A percentile compares a stretch with the other conserved stretches of the same genome.
Conservation (phyloP, 495 filamentous ascomycete species). For the Hypoxylon lenormandii region DNA sequence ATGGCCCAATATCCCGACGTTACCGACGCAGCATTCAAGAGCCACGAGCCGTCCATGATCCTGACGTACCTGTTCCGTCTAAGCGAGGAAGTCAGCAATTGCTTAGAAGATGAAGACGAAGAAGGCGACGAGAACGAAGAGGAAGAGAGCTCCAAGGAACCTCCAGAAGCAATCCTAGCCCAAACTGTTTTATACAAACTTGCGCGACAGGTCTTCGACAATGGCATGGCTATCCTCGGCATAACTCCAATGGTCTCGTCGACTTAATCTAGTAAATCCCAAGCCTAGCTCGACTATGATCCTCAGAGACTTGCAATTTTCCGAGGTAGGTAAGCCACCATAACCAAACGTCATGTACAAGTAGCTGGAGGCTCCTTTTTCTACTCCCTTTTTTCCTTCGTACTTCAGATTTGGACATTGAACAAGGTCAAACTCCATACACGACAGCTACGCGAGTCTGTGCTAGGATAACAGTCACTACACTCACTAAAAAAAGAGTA, state of each 20-base stretch:
- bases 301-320: too few relatives aligned
- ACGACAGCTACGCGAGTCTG: neutral
- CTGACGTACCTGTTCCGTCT: constrained; percentile 71
- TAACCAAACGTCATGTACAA: too few relatives aligned
- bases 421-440: neutral
- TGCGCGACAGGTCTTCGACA: constrained; percentile 5
- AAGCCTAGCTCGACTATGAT: neutral
- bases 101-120: constrained; percentile 60
- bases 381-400: too few relatives aligned
- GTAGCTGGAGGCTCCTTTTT: too few relatives aligned
- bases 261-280: neutral
- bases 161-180: neutral
- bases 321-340: too few relatives aligned
- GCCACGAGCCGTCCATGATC: constrained; percentile 72
- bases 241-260: neutral
- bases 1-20: constrained; percentile 74
- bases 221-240: constrained; percentile 10
- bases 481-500: neutral
- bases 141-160: constrained; percentile 52
- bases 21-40: constrained; percentile 70
- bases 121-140: constrained; percentile 54
- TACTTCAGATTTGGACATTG: neutral
- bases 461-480: constrained; percentile 5
- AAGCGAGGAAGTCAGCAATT: constrained; percentile 68
- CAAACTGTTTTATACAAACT: constrained; percentile 8